Percentiles rank a stretch among this genome's conserved stretches.
Evolutionary conservation across 805 yeast species (phyloP).

Genomic region (Yamadazyma insecticola): DNA sequence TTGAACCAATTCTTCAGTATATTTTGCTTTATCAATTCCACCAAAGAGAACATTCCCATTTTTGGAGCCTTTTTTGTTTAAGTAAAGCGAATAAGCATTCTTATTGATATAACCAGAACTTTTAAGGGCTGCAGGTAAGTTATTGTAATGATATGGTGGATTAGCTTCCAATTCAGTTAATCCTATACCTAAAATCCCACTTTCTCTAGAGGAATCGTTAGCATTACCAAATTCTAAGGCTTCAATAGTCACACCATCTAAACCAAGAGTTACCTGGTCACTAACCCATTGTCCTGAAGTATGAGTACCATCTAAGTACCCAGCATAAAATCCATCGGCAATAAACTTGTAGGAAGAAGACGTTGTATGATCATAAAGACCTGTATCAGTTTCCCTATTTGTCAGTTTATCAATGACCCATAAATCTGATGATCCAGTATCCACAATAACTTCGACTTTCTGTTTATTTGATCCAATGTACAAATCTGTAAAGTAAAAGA

Average conservation of each 20-base stretch:
- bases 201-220: constrained; percentile 1
- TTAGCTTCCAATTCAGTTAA: constrained; percentile 8
- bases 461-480: constrained; percentile 21
- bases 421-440: constrained; percentile 25
- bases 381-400: constrained; percentile 16
- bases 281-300: constrained; percentile 25
- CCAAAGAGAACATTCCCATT: constrained; percentile 27
- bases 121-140: constrained; percentile 29
- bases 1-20: constrained; percentile 11
- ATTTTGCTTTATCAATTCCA: constrained; percentile 25
- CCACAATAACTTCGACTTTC: constrained; percentile 15
- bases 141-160: constrained; percentile 16
- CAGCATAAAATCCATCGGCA: constrained; percentile 33
- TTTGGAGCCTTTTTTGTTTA: constrained; percentile 16
- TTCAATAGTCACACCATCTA: not conserved
- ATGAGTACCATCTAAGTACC: constrained; percentile 43
- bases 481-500: constrained; percentile 8
- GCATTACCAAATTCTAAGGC: constrained; percentile 20
- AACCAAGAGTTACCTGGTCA: constrained; percentile 10
- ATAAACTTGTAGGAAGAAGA: constrained; percentile 31
- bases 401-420: constrained; percentile 15
- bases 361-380: constrained; percentile 28
- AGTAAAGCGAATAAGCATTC: constrained; percentile 33
- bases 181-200: constrained; percentile 18
- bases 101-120: constrained; percentile 28